Evolutionary conservation across 2,329 filamentous ascomycete species (phyloP).

Genomic region (Colletotrichum tabaci): DNA sequence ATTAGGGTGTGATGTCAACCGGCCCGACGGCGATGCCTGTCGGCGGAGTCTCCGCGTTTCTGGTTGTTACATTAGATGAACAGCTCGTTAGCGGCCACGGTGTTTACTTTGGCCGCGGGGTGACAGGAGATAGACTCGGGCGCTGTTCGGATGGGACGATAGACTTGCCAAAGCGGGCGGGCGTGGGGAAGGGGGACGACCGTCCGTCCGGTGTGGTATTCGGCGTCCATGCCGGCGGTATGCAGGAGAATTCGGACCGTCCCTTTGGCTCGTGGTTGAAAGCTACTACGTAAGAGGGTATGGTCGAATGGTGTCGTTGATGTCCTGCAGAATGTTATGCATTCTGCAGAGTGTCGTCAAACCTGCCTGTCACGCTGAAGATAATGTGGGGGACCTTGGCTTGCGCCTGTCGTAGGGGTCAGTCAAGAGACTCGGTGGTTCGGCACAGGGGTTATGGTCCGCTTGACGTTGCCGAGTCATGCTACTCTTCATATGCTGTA

Average conservation of each 20-base stretch:
- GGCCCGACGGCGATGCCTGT: slow-evolving; percentile 12
- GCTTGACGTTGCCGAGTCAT: slow-evolving; percentile 21
- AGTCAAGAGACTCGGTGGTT: background rate
- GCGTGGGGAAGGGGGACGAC: background rate
- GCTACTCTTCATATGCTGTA: background rate
- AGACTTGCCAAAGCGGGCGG: slow-evolving; percentile 25
- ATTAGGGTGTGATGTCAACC: background rate
- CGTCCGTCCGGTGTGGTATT: slow-evolving; percentile 24
- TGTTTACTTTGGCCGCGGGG: slow-evolving; percentile 7
- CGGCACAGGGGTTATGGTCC: background rate
- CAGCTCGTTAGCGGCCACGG: background rate
- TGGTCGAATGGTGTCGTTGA: background rate
- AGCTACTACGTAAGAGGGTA: background rate
- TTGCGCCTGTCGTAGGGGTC: background rate
- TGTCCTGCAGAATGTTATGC: slow-evolving; percentile 5
- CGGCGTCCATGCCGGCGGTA: slow-evolving; percentile 31
- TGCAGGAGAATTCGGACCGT: slow-evolving; percentile 35
- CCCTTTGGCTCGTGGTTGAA: slow-evolving; percentile 24
- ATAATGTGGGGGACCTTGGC: slow-evolving; percentile 12
- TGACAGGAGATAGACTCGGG: background rate
- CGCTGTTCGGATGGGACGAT: slow-evolving; percentile 6
- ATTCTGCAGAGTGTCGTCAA: background rate
- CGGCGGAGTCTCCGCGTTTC: background rate
- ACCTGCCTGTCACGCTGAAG: background rate
- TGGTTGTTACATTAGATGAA: slow-evolving; percentile 30